Percentiles rank a stretch among this genome's conserved stretches.
Conservation (phyloP, 2,329 filamentous ascomycete species). For the Nemania sp. region DNA sequence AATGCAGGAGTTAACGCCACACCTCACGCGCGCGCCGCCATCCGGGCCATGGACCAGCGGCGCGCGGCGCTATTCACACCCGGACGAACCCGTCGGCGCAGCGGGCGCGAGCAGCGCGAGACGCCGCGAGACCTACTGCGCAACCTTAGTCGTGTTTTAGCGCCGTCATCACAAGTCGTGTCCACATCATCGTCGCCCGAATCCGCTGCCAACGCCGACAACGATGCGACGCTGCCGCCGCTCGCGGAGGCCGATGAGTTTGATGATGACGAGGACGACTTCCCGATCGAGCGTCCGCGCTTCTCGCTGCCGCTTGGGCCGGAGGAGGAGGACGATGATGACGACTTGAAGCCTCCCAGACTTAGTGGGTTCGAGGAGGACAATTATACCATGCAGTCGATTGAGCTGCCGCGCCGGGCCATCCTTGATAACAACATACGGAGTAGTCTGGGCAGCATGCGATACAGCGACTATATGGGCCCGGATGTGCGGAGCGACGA, state of each 20-base stretch:
- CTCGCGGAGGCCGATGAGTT: conserved; percentile 41
- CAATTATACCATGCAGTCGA: conserved; percentile 60
- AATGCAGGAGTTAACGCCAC: conserved; percentile 56
- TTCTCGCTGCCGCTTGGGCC: conserved; percentile 58
- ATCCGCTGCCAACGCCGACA: conserved; percentile 43
- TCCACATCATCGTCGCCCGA: conserved; percentile 48
- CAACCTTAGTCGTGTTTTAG: conserved; percentile 57
- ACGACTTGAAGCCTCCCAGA: conserved; percentile 55
- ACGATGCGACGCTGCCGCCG: conserved; percentile 34
- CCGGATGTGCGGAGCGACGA: conserved; percentile 46
- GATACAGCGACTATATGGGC: conserved; percentile 54
- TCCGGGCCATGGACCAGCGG: conserved; percentile 60
- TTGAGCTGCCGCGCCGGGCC: conserved; percentile 61
- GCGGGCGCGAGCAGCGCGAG: conserved; percentile 54
- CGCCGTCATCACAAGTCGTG: conserved; percentile 50
- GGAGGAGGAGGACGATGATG: conserved; percentile 52
- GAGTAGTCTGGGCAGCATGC: conserved; percentile 53
- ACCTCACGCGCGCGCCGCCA: conserved; percentile 64
- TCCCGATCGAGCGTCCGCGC: conserved; percentile 51
- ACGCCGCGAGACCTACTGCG: conserved; percentile 44
- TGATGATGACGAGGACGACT: conserved; percentile 53
- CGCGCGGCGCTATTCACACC: conserved; percentile 64
- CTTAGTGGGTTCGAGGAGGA: conserved; percentile 61
- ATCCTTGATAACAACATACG: conserved; percentile 50
- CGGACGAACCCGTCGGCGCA: conserved; percentile 60